Conservation (phyloP, 768 basidiomycete species). For the Termitomyces sp. region DNA sequence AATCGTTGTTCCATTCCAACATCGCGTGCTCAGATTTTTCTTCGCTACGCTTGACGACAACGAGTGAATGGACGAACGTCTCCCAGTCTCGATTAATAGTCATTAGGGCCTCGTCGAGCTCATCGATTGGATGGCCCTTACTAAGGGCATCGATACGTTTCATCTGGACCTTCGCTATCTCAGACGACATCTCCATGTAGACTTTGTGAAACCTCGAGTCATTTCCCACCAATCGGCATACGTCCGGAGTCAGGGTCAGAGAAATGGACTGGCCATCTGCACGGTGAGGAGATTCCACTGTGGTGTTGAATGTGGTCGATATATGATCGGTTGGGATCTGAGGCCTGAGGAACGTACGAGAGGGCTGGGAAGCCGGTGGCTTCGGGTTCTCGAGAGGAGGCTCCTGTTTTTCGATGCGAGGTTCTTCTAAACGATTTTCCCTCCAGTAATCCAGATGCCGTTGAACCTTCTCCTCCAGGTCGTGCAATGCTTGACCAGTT, state of each 20-base stretch:
- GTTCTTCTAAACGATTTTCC: background rate
- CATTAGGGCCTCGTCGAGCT: background rate
- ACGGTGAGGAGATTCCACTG: background rate
- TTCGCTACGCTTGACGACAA: conserved; percentile 3
- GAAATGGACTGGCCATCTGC: background rate
- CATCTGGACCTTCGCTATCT: background rate
- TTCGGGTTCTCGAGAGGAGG: background rate
- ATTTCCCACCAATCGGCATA: conserved; percentile 3
- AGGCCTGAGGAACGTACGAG: background rate
- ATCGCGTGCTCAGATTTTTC: background rate
- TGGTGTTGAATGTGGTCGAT: background rate
- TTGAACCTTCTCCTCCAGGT: conserved; percentile 1
- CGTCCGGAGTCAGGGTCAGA: background rate
- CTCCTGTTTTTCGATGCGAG: background rate
- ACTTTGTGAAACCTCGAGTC: background rate
- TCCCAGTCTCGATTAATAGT: conserved; percentile 1
- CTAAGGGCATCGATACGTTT: conserved; percentile 2
- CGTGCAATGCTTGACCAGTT: conserved; percentile 1
- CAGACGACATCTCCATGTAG: background rate
- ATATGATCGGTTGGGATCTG: background rate
- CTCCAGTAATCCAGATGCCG: background rate
- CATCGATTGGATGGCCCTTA: background rate
- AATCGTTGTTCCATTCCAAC: background rate
- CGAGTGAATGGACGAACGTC: background rate
- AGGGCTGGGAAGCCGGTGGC: background rate